These are phyloP conservation scores for Medicago truncatula DNA, from an alignment of 306 rosid genomes.

Conservation along the genomic window DNA sequence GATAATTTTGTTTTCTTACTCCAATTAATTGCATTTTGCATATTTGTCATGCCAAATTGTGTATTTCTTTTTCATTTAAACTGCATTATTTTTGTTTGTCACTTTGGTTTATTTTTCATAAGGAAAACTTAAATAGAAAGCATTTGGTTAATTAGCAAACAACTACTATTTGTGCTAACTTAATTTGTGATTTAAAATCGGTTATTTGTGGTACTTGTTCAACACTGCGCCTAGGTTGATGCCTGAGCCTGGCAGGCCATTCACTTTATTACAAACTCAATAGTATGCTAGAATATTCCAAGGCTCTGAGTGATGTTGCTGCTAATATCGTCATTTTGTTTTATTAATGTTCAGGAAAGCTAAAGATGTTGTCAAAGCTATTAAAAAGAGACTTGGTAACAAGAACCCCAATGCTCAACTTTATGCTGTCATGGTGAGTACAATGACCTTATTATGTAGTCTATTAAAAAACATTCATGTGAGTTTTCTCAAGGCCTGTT, in stretches of 20 bases:
- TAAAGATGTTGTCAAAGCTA: conserved; percentile 76
- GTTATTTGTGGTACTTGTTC: conserved; percentile 14
- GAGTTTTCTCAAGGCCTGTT: conserved; percentile 8
- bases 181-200: conserved; percentile 9
- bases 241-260: conserved; percentile 22
- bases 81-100: conserved; percentile 5
- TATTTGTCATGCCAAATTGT: conserved; percentile 8
- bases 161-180: conserved; percentile 27
- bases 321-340: conserved; percentile 28
- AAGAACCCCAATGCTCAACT: conserved; percentile 75
- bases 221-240: neutral
- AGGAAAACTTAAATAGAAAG: conserved; percentile 10
- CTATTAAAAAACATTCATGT: neutral
- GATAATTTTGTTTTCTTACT: neutral
- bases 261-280: conserved; percentile 14
- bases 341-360: conserved; percentile 65
- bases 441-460: conserved; percentile 26
- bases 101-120: conserved; percentile 14
- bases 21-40: conserved; percentile 21
- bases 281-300: conserved; percentile 29
- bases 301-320: neutral
- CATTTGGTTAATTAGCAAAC: conserved; percentile 14
- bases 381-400: conserved; percentile 82
- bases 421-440: conserved; percentile 79
- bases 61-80: conserved; percentile 2